Evolutionary conservation across 768 basidiomycete genomes (phyloP), one percentile per base, ranked within the genome.

Genomic region (Mycena galopus): DNA sequence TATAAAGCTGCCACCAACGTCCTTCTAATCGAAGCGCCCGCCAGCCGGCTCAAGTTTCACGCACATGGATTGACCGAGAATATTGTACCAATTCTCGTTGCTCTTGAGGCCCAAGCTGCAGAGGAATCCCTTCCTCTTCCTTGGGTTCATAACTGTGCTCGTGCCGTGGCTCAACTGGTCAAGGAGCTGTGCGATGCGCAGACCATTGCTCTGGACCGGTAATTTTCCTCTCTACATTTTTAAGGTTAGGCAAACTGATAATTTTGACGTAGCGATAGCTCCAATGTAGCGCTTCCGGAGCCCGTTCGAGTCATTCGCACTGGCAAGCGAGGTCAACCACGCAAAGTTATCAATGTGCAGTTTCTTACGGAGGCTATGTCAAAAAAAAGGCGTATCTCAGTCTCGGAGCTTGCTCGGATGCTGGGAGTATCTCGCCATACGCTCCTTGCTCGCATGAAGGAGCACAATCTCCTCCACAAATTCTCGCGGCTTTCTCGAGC

Each of bases 251-350:
- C 35, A 35, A 7, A 3, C 55, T 57, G 6, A 33, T 25, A 47
- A 6, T 19, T 16, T 4, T 21, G 16, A 21, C 4, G 19, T 14
- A 33, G 55, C 7, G 55, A 39, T 42, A 21, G 29, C 11, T 27
- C n/a, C 16, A 47, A 57, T 66, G 65, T 66, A 2, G 55, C 37
- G 5, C 14, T 44, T 37, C 19, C 30, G 1, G 56, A 67, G 50
- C 65, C 65, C 4, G 56, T 67, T 0, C 23, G 0, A 1, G 27
- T 58, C 4, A n/a, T 50, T 3, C 17, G 30, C 14, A 58, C 65
- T 2, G 65, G 56, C 4, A 67, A 67, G 35, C 65, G 65, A 3
- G 65, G 65, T n/a, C 65, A 56, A 1, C 65, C 56, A 4, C 37
- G 56, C 19, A 67, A 67, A 25, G 39, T 7, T 2, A 7, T 67